Evolutionary conservation across 1,139 yeast genomes (phyloP), one percentile per base, ranked within the genome.

Genomic region (Komagataea norvegica): DNA sequence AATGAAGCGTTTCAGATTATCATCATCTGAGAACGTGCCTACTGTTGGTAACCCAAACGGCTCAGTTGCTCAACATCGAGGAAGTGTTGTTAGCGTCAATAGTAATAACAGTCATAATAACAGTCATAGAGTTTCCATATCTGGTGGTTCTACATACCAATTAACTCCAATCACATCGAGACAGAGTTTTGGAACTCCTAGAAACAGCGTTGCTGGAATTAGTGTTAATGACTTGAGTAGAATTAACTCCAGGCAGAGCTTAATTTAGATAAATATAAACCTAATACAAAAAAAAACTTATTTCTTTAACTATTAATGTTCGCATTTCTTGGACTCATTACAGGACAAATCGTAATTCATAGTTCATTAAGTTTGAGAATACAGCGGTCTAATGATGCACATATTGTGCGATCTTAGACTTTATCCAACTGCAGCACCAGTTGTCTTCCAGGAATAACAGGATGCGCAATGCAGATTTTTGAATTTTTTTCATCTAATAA

Each of bases 391-490:
- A n/a, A n/a, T n/a, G n/a, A n/a, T n/a, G n/a, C n/a, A n/a, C n/a
- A n/a, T n/a, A n/a, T n/a, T n/a, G n/a, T n/a, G n/a, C n/a, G n/a
- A n/a, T n/a, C n/a, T 16, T 18, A 19, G 16, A 26, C n/a, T 26
- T 31, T 33, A 10, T 44, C 46, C 17, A 53, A 29, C 18, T 41
- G 43, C 3, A 53, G 29, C 3, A 77, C 54, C 39, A 85, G 56
- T 55, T 85, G 95, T 44, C 85, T 62, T 3, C 81, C 88, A 3
- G 70, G 64, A 7, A 74, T 70, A 45, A 64, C 62, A 0, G 95
- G 95, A 55, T 86, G 88, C 11, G 89, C 87, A 68, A 84, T 66
- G 3, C 71, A 61, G 23, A 83, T 61, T 31, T 70, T 65, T 6
- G 72, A 72, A 20, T 62, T 65, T 9, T 57, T 57, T 26, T 65